These are phyloP conservation scores for Endothia cerciana DNA, from an alignment of 2,329 filamentous ascomycete species.

Conservation along the genomic window DNA sequence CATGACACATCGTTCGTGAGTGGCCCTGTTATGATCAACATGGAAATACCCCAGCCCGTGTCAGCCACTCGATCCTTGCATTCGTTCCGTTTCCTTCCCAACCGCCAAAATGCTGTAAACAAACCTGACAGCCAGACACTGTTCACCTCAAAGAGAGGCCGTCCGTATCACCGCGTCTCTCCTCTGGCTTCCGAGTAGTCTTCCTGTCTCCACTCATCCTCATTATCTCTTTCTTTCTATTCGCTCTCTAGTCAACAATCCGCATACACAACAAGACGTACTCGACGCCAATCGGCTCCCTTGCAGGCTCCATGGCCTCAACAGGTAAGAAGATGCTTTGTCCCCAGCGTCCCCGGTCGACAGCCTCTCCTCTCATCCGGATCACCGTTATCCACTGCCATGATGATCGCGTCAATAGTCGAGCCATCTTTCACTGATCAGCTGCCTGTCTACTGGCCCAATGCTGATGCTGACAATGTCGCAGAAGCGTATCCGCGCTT, in stretches of 20 bases:
- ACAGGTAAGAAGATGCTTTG: slow-evolving; percentile 22
- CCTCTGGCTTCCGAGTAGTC: slow-evolving; percentile 13
- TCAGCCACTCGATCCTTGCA: slow-evolving; percentile 22
- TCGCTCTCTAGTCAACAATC: slow-evolving; percentile 2
- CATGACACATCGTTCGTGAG: slow-evolving; percentile 11
- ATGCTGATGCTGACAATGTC: slow-evolving; percentile 15
- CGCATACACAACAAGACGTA: slow-evolving; percentile 6
- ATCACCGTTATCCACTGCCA: neutral
- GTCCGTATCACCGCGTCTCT: slow-evolving; percentile 19
- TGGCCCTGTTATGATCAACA: slow-evolving; percentile 18
- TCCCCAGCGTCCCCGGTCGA: neutral
- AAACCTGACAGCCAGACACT: slow-evolving; percentile 11
- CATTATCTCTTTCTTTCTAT: slow-evolving; percentile 21
- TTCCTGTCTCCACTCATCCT: slow-evolving; percentile 26
- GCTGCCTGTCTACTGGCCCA: neutral
- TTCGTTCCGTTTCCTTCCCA: slow-evolving; percentile 20
- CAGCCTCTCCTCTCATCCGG: neutral
- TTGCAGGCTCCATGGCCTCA: slow-evolving; percentile 27
- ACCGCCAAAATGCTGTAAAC: slow-evolving; percentile 14
- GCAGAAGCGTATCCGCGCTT: slow-evolving; percentile 29
- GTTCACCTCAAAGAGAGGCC: slow-evolving; percentile 16
- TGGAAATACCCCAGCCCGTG: slow-evolving; percentile 12
- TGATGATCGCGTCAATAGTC: neutral
- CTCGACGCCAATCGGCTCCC: slow-evolving; percentile 4
- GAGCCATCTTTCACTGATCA: neutral